Evolutionary conservation across 108 stramenopile species (phyloP), one percentile per base, ranked within the genome.

Genomic region (Epithemia pelagica): DNA sequence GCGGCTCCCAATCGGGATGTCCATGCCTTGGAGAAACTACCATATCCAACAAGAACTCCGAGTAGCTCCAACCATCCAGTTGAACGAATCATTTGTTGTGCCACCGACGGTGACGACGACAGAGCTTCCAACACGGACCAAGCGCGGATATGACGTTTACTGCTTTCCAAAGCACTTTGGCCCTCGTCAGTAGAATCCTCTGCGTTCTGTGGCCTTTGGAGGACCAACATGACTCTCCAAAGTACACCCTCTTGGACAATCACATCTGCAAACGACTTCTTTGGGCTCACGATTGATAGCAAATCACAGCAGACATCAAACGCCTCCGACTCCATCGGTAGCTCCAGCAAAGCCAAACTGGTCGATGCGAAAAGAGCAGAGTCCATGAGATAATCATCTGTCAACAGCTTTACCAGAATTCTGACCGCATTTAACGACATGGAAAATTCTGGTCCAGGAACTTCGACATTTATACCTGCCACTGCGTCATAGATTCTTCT

Each of bases 11-110:
- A 32, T 23, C 86, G 68, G 18, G 77, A 67, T 63, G 68, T 67
- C 81, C 76, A 82, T 19, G 68, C 62, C 58, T 73, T 82, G 20
- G 75, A 80, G 52, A 84, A 84, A 25, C 54, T 56, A 27, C 60
- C 32, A 60, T 84, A 88, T 19, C 86, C 86, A 28, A 80, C 81
- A 23, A 81, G 58, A 62, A 88, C 82, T 10, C 83, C 83, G 22
- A 88, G 61, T 22, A 88, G 56, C 65, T 88, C 86, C 10, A 88
- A 33, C 86, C 83, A 88, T 31, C 72, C 83, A 2, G 74, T 66
- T 22, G 81, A 75, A 28, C 74, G 65, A 2, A 82, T 61, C 30
- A 88, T 52, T 55, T 72, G 68, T 19, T 61, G n/a, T n/a, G 82
- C 83, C 25, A 88, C 57, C 27, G 76, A 74, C 2, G 81, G 65